A percentile compares a stretch with the other conserved stretches of the same genome.
Evolutionary conservation across 768 basidiomycete genomes (phyloP).

Genomic region (Hirschioporus abietinus): DNA sequence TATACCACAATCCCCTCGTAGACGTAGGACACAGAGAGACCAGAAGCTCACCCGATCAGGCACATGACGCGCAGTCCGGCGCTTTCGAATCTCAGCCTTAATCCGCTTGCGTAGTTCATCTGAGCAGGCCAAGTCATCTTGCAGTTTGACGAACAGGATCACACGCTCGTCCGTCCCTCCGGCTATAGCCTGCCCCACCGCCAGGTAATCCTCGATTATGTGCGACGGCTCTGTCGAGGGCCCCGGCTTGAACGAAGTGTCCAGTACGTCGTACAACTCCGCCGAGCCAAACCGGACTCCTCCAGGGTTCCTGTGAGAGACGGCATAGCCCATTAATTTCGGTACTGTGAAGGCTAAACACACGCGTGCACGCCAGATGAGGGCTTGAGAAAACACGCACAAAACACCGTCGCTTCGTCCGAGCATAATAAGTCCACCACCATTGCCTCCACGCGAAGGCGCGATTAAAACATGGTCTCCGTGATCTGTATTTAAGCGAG

Average conservation of each 20-base stretch:
- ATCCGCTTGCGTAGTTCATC: conserved; percentile 49
- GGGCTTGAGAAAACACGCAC: conserved; percentile 33
- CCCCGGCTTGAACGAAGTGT: conserved; percentile 47
- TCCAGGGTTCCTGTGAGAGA: conserved; percentile 56
- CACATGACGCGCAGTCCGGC: conserved; percentile 70
- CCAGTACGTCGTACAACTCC: conserved; percentile 78
- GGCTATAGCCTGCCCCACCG: conserved; percentile 64
- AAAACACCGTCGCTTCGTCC: conserved; percentile 80
- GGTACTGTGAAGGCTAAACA: background rate
- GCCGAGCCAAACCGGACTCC: conserved; percentile 80
- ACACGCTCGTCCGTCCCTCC: conserved; percentile 70
- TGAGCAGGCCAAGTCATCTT: conserved; percentile 42
- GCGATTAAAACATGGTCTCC: conserved; percentile 73
- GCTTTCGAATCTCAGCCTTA: conserved; percentile 52
- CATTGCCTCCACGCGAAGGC: conserved; percentile 58
- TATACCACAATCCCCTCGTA: background rate
- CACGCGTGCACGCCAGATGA: background rate
- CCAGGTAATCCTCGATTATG: conserved; percentile 54
- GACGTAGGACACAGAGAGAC: background rate
- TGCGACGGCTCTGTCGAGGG: conserved; percentile 33
- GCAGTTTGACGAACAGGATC: conserved; percentile 66
- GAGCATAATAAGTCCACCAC: conserved; percentile 76
- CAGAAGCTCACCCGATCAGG: conserved; percentile 53
- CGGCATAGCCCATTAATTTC: background rate
- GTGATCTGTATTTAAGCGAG: conserved; percentile 40